These are phyloP conservation scores for Rostrohypoxylon terebratum DNA, from an alignment of 495 filamentous ascomycete species.

Conservation along the genomic window DNA sequence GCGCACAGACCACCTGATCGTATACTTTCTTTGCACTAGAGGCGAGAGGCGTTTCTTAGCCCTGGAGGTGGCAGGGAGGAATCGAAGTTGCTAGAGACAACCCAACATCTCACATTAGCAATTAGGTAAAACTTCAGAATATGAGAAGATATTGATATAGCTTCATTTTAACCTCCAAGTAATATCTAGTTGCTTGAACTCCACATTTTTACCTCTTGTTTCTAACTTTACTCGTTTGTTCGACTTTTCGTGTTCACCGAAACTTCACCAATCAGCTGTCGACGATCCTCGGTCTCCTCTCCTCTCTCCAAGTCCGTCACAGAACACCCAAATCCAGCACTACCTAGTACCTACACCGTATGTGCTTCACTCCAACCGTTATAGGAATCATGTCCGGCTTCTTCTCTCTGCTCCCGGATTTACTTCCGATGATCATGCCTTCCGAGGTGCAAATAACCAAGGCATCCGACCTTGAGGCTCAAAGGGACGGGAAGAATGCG, in stretches of 20 bases:
- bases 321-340: slow-evolving; percentile 5
- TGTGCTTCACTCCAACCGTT: slow-evolving; percentile 31
- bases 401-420: slow-evolving; percentile 61
- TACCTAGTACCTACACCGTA: no score
- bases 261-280: slow-evolving; percentile 12
- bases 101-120: slow-evolving; percentile 19
- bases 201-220: not conserved
- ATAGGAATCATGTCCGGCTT: slow-evolving; percentile 58
- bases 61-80: not conserved
- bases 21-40: slow-evolving; percentile 3
- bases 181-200: not conserved
- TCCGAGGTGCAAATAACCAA: slow-evolving; percentile 59
- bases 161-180: not conserved
- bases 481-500: slow-evolving; percentile 41
- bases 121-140: slow-evolving; percentile 1
- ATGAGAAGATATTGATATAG: slow-evolving; percentile 11
- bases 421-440: slow-evolving; percentile 64
- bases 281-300: slow-evolving; percentile 9
- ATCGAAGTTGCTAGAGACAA: slow-evolving; percentile 20
- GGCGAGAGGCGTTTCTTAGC: slow-evolving; percentile 9
- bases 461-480: slow-evolving; percentile 55
- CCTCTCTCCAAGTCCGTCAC: slow-evolving; percentile 20
- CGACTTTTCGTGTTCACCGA: slow-evolving; percentile 2
- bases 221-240: not conserved
- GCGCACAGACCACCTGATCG: slow-evolving; percentile 26